These are phyloP conservation scores for Debaryomycetaceae sp. DNA, from an alignment of 1,139 yeast species.

Conservation along the genomic window DNA sequence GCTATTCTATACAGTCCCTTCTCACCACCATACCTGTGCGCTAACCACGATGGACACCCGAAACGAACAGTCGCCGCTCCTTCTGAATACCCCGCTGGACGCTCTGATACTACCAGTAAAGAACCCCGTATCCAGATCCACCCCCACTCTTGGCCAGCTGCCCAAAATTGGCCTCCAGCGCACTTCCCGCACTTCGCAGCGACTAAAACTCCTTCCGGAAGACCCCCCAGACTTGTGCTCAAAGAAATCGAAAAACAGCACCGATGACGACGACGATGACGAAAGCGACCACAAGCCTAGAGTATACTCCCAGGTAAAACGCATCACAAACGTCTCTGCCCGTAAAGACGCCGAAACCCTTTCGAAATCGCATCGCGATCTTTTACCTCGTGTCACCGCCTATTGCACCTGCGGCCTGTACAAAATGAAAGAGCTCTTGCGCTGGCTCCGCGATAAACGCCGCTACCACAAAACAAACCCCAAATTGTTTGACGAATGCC, in stretches of 20 bases:
- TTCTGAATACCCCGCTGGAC: slow-evolving; percentile 24
- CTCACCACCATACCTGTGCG: too few relatives aligned
- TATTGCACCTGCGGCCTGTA: slow-evolving; percentile 93
- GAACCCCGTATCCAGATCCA: slow-evolving; percentile 2
- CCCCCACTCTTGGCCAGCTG: slow-evolving; percentile 21
- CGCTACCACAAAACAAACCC: slow-evolving; percentile 71
- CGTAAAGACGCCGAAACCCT: slow-evolving; percentile 88
- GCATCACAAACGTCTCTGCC: slow-evolving; percentile 85
- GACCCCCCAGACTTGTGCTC: slow-evolving; percentile 39
- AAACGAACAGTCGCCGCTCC: slow-evolving; percentile 16
- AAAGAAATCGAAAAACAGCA: slow-evolving; percentile 5
- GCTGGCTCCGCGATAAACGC: slow-evolving; percentile 79
- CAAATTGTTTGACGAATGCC: slow-evolving; percentile 83
- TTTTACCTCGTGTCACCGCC: slow-evolving; percentile 85
- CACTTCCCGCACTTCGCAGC: slow-evolving; percentile 80
- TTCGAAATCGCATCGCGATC: slow-evolving; percentile 79
- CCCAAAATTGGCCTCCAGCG: slow-evolving; percentile 70
- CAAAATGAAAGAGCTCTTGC: slow-evolving; percentile 70
- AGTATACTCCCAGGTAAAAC: slow-evolving; percentile 72
- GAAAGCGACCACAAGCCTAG: slow-evolving; percentile 25
- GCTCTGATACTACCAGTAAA: slow-evolving; percentile 10
- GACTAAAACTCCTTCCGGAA: slow-evolving; percentile 77
- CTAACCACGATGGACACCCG: too few relatives aligned
- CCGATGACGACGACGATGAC: slow-evolving; percentile 16
- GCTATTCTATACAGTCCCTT: too few relatives aligned